Evolutionary conservation across 805 yeast genomes (phyloP), one percentile per base, ranked within the genome.

Genomic region (Wickerhamomyces canadensis): DNA sequence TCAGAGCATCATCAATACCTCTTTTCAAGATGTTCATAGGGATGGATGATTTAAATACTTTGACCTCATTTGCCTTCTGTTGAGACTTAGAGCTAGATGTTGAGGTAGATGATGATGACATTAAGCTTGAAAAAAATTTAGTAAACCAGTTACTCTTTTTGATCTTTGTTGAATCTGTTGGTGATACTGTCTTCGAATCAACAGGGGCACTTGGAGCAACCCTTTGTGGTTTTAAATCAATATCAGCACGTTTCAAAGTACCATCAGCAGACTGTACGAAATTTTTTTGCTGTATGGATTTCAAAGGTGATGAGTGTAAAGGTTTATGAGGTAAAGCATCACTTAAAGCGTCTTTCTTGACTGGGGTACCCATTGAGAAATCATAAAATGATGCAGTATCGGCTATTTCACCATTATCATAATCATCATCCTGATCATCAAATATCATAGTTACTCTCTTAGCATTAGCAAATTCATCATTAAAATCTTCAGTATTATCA

Each of bases 81-180:
- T 37, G 31, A n/a, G n/a, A n/a, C 43, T 46, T 27, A 18, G 51
- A 41, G 24, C 34, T 15, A 11, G 30, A 18, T 43, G 34, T 23
- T 24, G 28, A 17, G 4, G 15, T 22, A 9, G 36, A 9, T n/a
- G 35, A 19, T 9, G 49, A 35, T 5, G 51, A 45, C 21, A 51
- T 45, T 37, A 57, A 40, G 23, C 55, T 51, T 12, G 48, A 34
- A 6, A 68, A 61, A 28, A 66, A 55, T 36, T 60, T 60, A 3
- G 74, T 64, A 41, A 67, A 66, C 64, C 64, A 59, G 37, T 57
- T 58, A 32, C 55, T 52, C 29, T 57, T 59, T 48, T 42, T 53
- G 31, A 27, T 48, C 37, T 44, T 49, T 14, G 19, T 48, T 4
- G 61, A 53, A 30, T 38, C 38, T 18, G 38, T 23, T 18, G 2